Percentiles rank a stretch among this genome's conserved stretches.
Conservation (phyloP, 495 filamentous ascomycete species). For the Saxophila tyrrhenica region DNA sequence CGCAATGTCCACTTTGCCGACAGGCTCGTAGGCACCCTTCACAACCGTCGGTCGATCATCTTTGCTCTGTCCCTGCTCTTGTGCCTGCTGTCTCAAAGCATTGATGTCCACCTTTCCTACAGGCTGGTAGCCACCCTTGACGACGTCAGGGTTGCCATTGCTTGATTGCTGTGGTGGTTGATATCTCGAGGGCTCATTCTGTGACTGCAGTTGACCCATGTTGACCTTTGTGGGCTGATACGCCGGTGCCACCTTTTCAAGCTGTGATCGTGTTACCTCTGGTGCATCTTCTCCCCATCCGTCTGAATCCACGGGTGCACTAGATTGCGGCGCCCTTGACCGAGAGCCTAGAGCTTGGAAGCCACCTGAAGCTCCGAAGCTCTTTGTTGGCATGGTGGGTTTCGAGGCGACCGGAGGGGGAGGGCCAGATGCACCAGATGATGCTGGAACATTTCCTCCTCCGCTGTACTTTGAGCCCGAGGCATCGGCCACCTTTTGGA, state of each 20-base stretch:
- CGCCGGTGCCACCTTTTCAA: slow-evolving; percentile 88
- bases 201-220: slow-evolving; percentile 61
- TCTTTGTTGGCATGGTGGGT: slow-evolving; percentile 72
- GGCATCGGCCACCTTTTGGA: slow-evolving; percentile 90
- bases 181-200: slow-evolving; percentile 49
- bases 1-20: slow-evolving; percentile 90
- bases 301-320: slow-evolving; percentile 52
- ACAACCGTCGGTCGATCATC: slow-evolving; percentile 73
- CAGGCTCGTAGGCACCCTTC: slow-evolving; percentile 84
- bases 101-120: slow-evolving; percentile 95
- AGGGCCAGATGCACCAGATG: slow-evolving; percentile 30
- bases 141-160: slow-evolving; percentile 47
- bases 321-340: slow-evolving; percentile 34
- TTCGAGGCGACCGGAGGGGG: slow-evolving; percentile 70
- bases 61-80: slow-evolving; percentile 42
- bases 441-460: slow-evolving; percentile 37
- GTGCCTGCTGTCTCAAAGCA: slow-evolving; percentile 69
- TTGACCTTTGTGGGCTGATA: slow-evolving; percentile 94
- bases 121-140: slow-evolving; percentile 87
- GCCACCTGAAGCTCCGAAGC: slow-evolving; percentile 44
- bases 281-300: slow-evolving; percentile 97
- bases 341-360: slow-evolving; percentile 54
- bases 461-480: slow-evolving; percentile 90
- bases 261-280: slow-evolving; percentile 65
- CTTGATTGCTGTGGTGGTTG: slow-evolving; percentile 29